Conservation (phyloP, 768 basidiomycete species). For the Kwoniella sp. region DNA sequence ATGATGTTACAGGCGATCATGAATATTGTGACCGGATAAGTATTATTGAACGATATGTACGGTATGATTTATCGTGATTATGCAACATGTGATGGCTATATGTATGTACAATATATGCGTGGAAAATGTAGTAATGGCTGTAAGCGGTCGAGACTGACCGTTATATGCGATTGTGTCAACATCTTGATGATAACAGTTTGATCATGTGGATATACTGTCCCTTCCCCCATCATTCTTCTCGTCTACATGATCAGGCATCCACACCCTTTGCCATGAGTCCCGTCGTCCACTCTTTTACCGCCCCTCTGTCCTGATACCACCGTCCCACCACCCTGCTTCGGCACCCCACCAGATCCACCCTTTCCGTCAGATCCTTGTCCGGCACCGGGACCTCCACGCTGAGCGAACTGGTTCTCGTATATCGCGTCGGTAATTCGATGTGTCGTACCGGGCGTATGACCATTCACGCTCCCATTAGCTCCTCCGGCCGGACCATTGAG, state of each 20-base stretch:
- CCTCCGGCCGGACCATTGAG: slow-evolving; percentile 1
- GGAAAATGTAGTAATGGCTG: no score
- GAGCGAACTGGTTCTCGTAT: slow-evolving; percentile 15
- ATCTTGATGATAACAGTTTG: no score
- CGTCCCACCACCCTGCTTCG: slow-evolving; percentile 1
- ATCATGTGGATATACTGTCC: no score
- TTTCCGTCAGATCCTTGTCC: background rate
- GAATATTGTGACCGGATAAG: no score
- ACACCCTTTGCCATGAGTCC: slow-evolving; percentile 24
- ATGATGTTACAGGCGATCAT: no score
- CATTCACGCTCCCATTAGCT: background rate
- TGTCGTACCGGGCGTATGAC: slow-evolving; percentile 19
- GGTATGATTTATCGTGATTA: no score
- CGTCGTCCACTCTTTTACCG: slow-evolving; percentile 6
- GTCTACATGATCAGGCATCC: slow-evolving; percentile 25
- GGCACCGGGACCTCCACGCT: background rate
- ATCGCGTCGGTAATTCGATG: slow-evolving; percentile 24
- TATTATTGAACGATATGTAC: no score
- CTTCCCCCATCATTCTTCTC: no score
- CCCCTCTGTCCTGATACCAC: background rate
- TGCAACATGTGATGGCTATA: no score
- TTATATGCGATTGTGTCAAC: no score
- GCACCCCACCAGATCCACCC: slow-evolving; percentile 6
- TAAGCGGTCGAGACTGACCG: no score
- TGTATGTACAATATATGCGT: no score